These are phyloP conservation scores for Cladosporium sp. DNA, from an alignment of 2,329 filamentous ascomycete species.

Conservation along the genomic window DNA sequence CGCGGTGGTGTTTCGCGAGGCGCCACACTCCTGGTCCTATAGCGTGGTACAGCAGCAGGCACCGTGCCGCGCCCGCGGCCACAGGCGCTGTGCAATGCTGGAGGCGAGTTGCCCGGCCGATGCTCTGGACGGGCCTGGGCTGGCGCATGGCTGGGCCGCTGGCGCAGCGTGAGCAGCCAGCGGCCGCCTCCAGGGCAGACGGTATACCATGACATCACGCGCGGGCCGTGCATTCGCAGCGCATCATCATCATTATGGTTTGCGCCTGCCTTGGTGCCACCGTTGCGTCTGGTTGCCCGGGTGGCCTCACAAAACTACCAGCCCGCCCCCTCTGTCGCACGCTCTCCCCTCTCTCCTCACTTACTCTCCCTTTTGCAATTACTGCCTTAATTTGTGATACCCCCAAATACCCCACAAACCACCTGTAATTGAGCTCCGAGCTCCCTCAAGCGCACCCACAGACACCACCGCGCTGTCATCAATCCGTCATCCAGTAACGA, in stretches of 20 bases:
- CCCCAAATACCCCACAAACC: background rate
- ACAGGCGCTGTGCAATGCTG: too few species aligned
- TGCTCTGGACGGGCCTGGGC: too few species aligned
- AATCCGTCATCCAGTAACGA: background rate
- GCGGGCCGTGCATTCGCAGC: background rate
- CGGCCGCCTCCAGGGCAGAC: background rate
- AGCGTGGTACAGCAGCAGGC: too few species aligned
- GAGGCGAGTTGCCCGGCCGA: too few species aligned
- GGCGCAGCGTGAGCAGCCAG: background rate
- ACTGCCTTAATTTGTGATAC: background rate
- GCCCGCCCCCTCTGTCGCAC: background rate
- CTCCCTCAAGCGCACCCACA: background rate
- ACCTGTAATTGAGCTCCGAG: slow-evolving; percentile 3
- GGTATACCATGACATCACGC: background rate
- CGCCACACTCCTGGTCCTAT: too few species aligned
- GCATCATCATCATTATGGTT: background rate
- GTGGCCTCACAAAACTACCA: background rate
- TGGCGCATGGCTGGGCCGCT: too few species aligned
- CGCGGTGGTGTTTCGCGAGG: too few species aligned
- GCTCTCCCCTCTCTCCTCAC: background rate
- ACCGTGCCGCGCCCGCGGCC: too few species aligned
- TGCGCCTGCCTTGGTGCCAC: background rate
- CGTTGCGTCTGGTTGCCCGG: background rate
- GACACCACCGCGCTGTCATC: background rate
- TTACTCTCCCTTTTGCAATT: background rate